phyloP scores from a whole-genome alignment of 2,329 filamentous ascomycete genomes.

The Ciborinia camelliae region DNA sequence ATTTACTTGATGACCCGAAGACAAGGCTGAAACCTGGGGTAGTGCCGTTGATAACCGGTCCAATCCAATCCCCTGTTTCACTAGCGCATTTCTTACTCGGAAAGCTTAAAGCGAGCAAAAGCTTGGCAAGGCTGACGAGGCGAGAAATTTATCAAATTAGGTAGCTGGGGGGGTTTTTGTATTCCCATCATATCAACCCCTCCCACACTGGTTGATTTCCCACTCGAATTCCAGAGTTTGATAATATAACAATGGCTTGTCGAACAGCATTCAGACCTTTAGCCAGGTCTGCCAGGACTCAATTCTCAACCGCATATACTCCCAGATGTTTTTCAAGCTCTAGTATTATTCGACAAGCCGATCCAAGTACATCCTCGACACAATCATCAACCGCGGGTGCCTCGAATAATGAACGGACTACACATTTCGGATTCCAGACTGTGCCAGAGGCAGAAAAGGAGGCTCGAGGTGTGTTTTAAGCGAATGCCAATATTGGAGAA shows the following conservation, averaged over 20 bases:
- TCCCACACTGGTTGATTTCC: not conserved
- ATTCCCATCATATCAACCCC: not conserved
- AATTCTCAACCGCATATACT: conserved; percentile 15
- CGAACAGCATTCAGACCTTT: conserved; percentile 29
- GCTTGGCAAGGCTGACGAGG: conserved; percentile 13
- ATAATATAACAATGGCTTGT: conserved; percentile 26
- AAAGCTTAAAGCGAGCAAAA: not conserved
- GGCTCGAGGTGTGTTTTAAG: conserved; percentile 32
- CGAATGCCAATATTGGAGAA: too few relatives aligned
- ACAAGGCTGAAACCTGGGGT: conserved; percentile 18
- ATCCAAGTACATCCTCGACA: conserved; percentile 16
- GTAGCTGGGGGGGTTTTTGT: not conserved
- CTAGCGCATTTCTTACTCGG: not conserved
- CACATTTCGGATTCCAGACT: conserved; percentile 39
- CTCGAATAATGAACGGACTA: conserved; percentile 34
- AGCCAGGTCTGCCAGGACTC: conserved; percentile 23
- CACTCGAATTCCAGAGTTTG: not conserved
- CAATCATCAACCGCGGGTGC: conserved; percentile 20
- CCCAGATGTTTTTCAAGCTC: conserved; percentile 24
- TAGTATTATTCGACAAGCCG: conserved; percentile 20
- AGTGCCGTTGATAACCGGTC: conserved; percentile 10
- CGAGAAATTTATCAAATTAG: conserved; percentile 13
- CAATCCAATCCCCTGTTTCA: not conserved
- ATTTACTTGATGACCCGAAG: not conserved
- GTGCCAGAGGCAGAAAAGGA: conserved; percentile 39